Evolutionary conservation across 78 protist genomes (phyloP).

Genomic region (slime mould (Dictyostelium discoideum)): dicty_2.7 NC_007088.5:535501-536000

Average conservation of each 20-base stretch:
- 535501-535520: background rate
- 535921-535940: background rate
- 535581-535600: background rate
- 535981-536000: background rate
- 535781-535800: background rate
- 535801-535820: background rate
- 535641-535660: background rate
- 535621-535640: background rate
- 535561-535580: background rate
- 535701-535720: background rate
- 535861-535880: background rate
- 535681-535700: slow-evolving; percentile 5
- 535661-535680: background rate
- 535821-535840: background rate
- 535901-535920: background rate
- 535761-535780: background rate
- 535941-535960: background rate
- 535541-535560: background rate
- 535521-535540: slow-evolving; percentile 11
- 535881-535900: background rate
- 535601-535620: background rate
- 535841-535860: background rate
- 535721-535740: background rate
- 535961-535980: background rate
- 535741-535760: background rate